phyloP scores from a whole-genome alignment of 179 eudicot genomes.

The Actinidia arguta region DNA sequence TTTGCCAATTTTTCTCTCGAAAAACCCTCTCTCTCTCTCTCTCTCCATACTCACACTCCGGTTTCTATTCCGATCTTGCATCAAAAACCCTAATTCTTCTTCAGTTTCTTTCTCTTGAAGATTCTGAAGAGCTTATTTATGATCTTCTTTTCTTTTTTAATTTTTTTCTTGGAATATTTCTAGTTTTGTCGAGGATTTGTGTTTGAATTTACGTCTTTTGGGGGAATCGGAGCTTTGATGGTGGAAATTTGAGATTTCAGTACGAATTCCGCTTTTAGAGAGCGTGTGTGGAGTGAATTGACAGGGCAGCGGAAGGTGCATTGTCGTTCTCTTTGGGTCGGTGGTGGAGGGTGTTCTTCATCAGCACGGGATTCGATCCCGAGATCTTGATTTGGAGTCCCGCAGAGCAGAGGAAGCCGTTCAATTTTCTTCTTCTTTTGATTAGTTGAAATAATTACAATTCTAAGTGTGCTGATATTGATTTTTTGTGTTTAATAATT shows the following conservation, averaged over 20 bases:
- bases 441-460: too few relatives aligned
- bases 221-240: constrained; percentile 24
- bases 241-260: constrained; percentile 30
- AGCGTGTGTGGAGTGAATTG: background rate
- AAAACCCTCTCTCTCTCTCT: background rate
- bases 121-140: background rate
- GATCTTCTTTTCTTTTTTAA: too few relatives aligned
- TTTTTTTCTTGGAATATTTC: background rate
- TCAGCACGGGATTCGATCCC: constrained; percentile 9
- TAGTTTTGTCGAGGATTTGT: constrained; percentile 33
- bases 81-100: constrained; percentile 6
- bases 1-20: background rate
- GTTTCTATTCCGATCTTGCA: constrained; percentile 9
- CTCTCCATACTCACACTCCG: constrained; percentile 5
- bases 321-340: constrained; percentile 29
- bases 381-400: constrained; percentile 12
- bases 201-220: constrained; percentile 19
- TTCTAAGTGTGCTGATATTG: too few relatives aligned
- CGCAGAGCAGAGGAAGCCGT: constrained; percentile 19
- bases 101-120: constrained; percentile 9
- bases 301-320: constrained; percentile 60
- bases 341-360: constrained; percentile 18
- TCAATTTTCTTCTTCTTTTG: background rate
- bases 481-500: too few relatives aligned
- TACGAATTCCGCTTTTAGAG: background rate